Conservation (phyloP, 148 eudicot genomes). For the Rhododendron williamsianum region DNA sequence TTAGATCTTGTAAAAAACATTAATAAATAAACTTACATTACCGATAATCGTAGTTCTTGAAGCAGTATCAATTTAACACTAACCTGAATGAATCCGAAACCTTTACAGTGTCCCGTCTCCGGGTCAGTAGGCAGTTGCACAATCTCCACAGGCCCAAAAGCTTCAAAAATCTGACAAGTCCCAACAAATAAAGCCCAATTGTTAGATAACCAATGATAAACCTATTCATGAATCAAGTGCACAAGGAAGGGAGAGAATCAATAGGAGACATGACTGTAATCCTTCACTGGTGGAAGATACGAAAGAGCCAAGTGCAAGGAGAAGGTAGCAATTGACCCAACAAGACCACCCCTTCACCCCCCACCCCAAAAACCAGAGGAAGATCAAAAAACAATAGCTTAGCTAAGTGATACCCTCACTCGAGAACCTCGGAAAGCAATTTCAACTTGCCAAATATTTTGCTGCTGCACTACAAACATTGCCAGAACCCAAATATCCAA, state of each 20-base stretch:
- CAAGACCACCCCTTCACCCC: neutral
- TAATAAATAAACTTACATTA: neutral
- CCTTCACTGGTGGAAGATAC: neutral
- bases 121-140: conserved; percentile 95
- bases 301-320: neutral
- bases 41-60: neutral
- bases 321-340: neutral
- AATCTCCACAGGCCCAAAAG: conserved; percentile 96
- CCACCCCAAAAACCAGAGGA: neutral
- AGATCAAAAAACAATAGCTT: neutral
- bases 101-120: conserved; percentile 96
- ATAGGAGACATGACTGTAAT: neutral
- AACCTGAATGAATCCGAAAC: conserved; percentile 86
- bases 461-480: neutral
- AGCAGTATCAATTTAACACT: neutral
- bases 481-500: neutral
- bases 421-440: neutral
- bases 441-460: neutral
- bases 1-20: neutral
- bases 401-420: neutral
- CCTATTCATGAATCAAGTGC: neutral
- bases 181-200: neutral
- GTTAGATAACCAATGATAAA: neutral
- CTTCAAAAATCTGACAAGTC: conserved; percentile 50
- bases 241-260: neutral